Evolutionary conservation across 2,329 filamentous ascomycete genomes (phyloP).

Genomic region (Penicillium decumbens): DNA sequence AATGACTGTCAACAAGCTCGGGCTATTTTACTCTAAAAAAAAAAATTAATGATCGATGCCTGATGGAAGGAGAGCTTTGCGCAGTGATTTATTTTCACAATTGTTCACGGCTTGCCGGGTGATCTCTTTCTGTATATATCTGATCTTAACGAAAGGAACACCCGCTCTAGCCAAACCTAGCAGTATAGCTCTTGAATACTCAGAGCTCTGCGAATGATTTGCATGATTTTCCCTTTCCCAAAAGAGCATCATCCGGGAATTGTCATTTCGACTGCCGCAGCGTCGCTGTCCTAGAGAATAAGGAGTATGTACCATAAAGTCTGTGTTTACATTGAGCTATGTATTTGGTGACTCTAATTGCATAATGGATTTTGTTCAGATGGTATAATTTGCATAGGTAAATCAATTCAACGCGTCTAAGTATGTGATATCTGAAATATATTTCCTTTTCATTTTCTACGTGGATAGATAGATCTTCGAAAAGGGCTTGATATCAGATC

Average conservation of each 20-base stretch:
- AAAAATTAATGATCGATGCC: not conserved
- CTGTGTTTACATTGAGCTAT: not conserved
- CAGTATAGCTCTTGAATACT: not conserved
- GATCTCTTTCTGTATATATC: not conserved
- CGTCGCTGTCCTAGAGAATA: not conserved
- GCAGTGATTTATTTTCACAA: not conserved
- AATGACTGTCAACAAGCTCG: conserved; percentile 3
- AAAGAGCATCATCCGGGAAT: not conserved
- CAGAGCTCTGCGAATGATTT: not conserved
- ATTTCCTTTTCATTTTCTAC: not conserved
- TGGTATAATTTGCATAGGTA: not conserved
- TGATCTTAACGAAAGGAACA: too few relatives aligned
- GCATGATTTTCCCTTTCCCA: not conserved
- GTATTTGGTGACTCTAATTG: not conserved
- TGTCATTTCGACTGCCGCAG: conserved; percentile 9
- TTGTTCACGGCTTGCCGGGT: not conserved
- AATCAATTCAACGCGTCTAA: too few relatives aligned
- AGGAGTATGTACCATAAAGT: conserved; percentile 3
- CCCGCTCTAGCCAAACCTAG: not conserved
- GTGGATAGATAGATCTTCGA: not conserved
- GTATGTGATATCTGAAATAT: not conserved
- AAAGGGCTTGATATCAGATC: not conserved
- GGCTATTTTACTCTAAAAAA: not conserved
- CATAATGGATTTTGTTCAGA: not conserved
- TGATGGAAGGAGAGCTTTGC: not conserved